Conservation (phyloP, 257 asterid genomes). For the Penstemon davidsonii region DNA sequence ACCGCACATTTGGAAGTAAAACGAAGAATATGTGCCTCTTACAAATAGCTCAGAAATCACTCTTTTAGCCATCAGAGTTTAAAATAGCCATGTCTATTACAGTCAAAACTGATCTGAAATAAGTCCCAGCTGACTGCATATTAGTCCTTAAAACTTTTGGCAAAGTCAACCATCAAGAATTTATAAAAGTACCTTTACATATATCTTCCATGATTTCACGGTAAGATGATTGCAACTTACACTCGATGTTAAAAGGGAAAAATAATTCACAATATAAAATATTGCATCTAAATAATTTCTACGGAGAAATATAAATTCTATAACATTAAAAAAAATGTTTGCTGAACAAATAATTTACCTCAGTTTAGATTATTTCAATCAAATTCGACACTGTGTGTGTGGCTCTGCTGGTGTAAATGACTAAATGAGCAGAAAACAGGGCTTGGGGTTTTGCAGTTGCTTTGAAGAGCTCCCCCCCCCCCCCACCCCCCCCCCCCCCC, state of each 20-base stretch:
- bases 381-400: not conserved
- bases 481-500: no score
- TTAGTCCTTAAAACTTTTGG: not conserved
- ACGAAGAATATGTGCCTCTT: no score
- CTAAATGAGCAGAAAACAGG: not conserved
- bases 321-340: not conserved
- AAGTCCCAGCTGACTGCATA: not conserved
- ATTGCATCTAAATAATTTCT: not conserved
- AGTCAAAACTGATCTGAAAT: constrained; percentile 3
- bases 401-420: not conserved
- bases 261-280: not conserved
- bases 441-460: not conserved
- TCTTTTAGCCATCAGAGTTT: constrained; percentile 48
- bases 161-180: constrained; percentile 15
- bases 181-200: not conserved
- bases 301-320: not conserved
- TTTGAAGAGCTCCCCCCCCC: no score
- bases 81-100: not conserved
- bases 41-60: constrained; percentile 55
- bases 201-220: no score
- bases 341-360: not conserved
- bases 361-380: not conserved
- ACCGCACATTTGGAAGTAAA: no score
- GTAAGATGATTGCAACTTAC: not conserved
- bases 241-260: not conserved